Conservation (phyloP, 2,329 filamentous ascomycete genomes). For the Arachnomyces sp. region DNA sequence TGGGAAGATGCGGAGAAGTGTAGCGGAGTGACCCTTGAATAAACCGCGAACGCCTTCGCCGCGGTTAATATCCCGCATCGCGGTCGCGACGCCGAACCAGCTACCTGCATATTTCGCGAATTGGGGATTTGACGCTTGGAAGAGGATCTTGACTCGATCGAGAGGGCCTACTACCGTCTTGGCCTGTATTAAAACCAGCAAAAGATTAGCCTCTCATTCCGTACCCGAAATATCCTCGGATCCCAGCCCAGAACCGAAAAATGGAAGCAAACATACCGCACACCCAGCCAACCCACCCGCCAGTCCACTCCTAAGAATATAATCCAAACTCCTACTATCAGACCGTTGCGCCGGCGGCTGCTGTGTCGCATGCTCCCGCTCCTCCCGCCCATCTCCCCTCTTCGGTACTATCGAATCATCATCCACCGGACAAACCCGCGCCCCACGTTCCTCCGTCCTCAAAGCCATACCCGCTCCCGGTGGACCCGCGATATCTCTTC, state of each 20-base stretch:
- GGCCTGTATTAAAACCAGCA: constrained; percentile 48
- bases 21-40: constrained; percentile 91
- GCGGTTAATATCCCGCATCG: constrained; percentile 74
- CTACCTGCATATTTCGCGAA: constrained; percentile 89
- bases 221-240: too few relatives aligned
- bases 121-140: constrained; percentile 89
- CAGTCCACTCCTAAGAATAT: constrained; percentile 72
- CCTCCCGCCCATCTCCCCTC: neutral
- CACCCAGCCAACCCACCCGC: constrained; percentile 89
- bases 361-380: constrained; percentile 2
- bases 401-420: constrained; percentile 1
- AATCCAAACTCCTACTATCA: constrained; percentile 70
- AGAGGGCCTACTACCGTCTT: constrained; percentile 94
- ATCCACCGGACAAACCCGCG: constrained; percentile 2
- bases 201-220: neutral
- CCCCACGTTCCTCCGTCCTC: neutral
- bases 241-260: constrained; percentile 1
- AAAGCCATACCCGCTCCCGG: too few relatives aligned
- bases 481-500: too few relatives aligned
- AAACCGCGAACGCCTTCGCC: constrained; percentile 68
- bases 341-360: constrained; percentile 36
- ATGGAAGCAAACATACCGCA: constrained; percentile 55
- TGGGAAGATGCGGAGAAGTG: constrained; percentile 86
- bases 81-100: constrained; percentile 74
- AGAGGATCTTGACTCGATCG: constrained; percentile 96